Evolutionary conservation across 108 stramenopile species (phyloP).

Genomic region (Epithemia pelagica): DNA sequence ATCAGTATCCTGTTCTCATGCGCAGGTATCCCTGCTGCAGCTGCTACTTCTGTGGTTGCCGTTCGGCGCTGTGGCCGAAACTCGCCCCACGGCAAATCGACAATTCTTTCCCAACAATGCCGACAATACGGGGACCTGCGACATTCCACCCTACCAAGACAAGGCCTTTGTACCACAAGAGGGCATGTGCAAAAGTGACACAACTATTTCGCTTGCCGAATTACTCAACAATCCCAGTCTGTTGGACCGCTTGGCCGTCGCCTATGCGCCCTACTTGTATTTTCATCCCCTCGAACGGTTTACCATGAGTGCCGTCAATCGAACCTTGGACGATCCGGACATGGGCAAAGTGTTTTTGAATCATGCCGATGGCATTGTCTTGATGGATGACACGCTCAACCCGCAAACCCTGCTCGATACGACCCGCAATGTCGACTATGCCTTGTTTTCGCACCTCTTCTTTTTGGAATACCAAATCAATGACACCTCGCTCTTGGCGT

Average conservation of each 20-base stretch:
- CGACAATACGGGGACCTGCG: background rate
- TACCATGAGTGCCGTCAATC: background rate
- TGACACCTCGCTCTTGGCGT: background rate
- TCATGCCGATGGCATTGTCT: background rate
- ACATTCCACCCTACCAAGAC: constrained; percentile 6
- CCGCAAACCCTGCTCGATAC: background rate
- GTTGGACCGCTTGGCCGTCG: background rate
- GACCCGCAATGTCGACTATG: background rate
- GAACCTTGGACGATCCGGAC: background rate
- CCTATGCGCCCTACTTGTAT: background rate
- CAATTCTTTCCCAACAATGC: background rate
- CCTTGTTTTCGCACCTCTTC: background rate
- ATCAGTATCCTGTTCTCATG: too few species aligned
- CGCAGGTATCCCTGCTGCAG: too few species aligned
- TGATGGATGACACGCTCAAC: constrained; percentile 2
- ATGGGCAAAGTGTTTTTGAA: background rate
- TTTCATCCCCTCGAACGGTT: constrained; percentile 4
- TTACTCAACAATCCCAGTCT: background rate
- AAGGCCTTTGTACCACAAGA: background rate
- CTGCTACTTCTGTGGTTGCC: too few species aligned
- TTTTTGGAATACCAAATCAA: background rate
- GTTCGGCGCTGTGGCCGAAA: too few species aligned
- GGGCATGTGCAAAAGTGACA: background rate
- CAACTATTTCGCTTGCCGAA: background rate
- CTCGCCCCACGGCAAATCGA: too few species aligned